A percentile compares a stretch with the other conserved stretches of the same genome.
Conservation (phyloP, 768 basidiomycete genomes). For the Pseudohyphozyma bogoriensis region DNA sequence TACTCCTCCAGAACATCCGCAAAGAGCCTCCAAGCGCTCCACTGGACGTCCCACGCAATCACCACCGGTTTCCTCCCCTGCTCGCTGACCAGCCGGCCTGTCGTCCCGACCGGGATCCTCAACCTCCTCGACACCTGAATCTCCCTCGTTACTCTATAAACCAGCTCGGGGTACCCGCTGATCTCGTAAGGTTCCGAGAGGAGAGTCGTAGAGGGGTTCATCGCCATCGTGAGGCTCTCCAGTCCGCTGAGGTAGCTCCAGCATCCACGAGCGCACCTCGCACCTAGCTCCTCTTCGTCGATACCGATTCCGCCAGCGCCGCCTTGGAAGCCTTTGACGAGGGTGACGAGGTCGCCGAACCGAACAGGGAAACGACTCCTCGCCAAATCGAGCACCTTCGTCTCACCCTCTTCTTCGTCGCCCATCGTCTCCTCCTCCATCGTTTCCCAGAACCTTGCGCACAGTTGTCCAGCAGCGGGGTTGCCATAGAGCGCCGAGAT, state of each 20-base stretch:
- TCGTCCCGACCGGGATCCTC: constrained; percentile 54
- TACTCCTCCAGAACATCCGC: constrained; percentile 53
- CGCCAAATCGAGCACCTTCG: constrained; percentile 71
- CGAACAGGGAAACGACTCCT: constrained; percentile 75
- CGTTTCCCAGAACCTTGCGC: constrained; percentile 71
- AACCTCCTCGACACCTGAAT: constrained; percentile 49
- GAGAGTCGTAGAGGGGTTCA: constrained; percentile 42
- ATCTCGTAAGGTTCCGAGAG: constrained; percentile 25
- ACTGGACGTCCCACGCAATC: constrained; percentile 67
- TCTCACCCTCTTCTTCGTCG: constrained; percentile 43
- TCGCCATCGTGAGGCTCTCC: constrained; percentile 62
- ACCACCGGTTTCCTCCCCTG: constrained; percentile 57
- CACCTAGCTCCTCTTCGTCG: constrained; percentile 38
- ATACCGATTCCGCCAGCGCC: not conserved
- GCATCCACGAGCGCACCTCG: constrained; percentile 55
- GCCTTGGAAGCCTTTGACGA: constrained; percentile 55
- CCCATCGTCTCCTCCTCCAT: constrained; percentile 39
- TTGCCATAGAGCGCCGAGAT: constrained; percentile 64
- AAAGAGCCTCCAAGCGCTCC: constrained; percentile 77
- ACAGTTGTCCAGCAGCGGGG: constrained; percentile 55
- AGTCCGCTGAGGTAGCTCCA: constrained; percentile 66
- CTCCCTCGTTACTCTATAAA: constrained; percentile 4
- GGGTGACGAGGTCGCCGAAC: constrained; percentile 54
- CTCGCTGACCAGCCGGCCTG: constrained; percentile 57
- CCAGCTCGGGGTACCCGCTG: constrained; percentile 15